Evolutionary conservation across 192 early-diverging fungal species (phyloP).

Genomic region (Rhizophagus sp.): DNA sequence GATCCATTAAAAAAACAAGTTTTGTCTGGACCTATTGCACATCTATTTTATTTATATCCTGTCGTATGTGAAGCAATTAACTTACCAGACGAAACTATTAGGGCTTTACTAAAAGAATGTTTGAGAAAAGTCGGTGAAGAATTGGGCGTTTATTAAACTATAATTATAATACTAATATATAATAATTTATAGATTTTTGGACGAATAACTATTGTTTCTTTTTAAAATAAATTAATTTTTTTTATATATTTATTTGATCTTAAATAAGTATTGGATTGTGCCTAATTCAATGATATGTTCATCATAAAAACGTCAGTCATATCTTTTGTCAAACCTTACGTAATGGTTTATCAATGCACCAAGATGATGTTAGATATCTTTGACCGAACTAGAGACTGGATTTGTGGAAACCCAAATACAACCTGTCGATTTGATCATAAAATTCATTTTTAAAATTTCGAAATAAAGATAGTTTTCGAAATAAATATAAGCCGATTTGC

Average conservation of each 20-base stretch:
- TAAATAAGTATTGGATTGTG: neutral
- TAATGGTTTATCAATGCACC: neutral
- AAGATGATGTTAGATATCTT: too few relatives aligned
- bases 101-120: constrained; percentile 40
- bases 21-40: constrained; percentile 59
- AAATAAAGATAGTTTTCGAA: too few relatives aligned
- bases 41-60: constrained; percentile 72
- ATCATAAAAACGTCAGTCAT: neutral
- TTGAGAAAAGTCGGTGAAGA: constrained; percentile 44
- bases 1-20: constrained; percentile 43
- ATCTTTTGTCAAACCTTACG: neutral
- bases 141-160: constrained; percentile 31
- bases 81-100: constrained; percentile 47
- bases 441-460: too few relatives aligned
- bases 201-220: neutral
- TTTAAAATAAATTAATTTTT: neutral
- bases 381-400: too few relatives aligned
- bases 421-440: too few relatives aligned
- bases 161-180: neutral
- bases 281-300: neutral
- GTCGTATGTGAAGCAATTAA: constrained; percentile 59
- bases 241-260: neutral
- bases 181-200: neutral
- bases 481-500: too few relatives aligned
- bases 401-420: too few relatives aligned